Evolutionary conservation across 495 filamentous ascomycete species (phyloP), one percentile per base, ranked within the genome.

Genomic region (Geopyxis carbonaria): DNA sequence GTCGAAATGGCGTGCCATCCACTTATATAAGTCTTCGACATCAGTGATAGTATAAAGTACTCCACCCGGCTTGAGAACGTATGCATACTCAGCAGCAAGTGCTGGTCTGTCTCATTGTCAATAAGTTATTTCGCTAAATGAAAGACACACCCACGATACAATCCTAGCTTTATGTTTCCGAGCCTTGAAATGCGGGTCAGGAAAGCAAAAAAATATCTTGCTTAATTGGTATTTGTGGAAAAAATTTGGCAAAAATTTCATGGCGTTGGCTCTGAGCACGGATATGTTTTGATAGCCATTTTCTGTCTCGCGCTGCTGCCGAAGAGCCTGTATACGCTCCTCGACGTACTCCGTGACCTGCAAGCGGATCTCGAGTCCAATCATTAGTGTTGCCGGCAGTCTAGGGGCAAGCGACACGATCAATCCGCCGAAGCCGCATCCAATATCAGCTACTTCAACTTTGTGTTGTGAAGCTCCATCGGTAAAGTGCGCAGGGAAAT

Each of bases 191-290:
- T 97, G 89, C 45, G 89, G 89, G 54, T 97, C 89, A 0, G 89
- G 89, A 61, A 97, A 97, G 64, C 89, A 94, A 54, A 97, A 79
- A 58, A 94, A 97, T 56, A 93, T 78, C 57, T 84, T 87, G 39
- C 67, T 68, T 21, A 46, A 38, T 32, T 54, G 51, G 14, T 36
- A 57, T 51, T 70, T 78, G 37, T 57, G 61, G 64, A 95, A 94
- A 67, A 93, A 91, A 57, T 95, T 93, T 28, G 89, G 87, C 11
- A 95, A 63, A 63, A 94, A 95, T 49, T 95, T 95, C 89, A 97
- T 97, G 10, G 80, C 81, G 64, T 97, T 97, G 45, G 79, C 78
- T 42, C 89, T 77, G 29, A 94, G 59, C 42, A 81, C 86, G 32
- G 75, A 67, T 44, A 86, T 76, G 59, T 97, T 95, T 49, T 83